These are phyloP conservation scores for Golubevia pallescens DNA, from an alignment of 1,284 basidiomycete species.

Conservation along the genomic window DNA sequence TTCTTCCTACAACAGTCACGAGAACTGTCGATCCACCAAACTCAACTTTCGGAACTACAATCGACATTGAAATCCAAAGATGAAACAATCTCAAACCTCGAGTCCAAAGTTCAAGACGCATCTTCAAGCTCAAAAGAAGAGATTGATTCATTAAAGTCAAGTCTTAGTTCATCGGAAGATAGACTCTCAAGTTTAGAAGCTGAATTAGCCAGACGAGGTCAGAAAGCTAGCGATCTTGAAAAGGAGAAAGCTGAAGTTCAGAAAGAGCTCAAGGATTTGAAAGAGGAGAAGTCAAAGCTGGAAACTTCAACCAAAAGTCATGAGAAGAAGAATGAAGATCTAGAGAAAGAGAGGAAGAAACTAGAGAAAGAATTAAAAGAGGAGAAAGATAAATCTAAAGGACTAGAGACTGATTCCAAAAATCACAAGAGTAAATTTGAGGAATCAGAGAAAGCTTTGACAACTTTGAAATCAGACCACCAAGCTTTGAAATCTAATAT, in stretches of 20 bases:
- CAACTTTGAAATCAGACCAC: conserved; percentile 8
- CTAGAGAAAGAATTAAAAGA: neutral
- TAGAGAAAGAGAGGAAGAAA: neutral
- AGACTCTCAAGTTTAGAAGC: conserved; percentile 13
- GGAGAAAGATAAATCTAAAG: neutral
- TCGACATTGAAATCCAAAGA: too few species aligned
- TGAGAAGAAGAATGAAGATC: conserved; percentile 1
- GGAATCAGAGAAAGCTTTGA: conserved; percentile 12
- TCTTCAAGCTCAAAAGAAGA: too few species aligned
- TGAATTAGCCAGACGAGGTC: conserved; percentile 15
- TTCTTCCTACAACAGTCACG: too few species aligned
- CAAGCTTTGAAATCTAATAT: conserved; percentile 12
- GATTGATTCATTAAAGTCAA: too few species aligned
- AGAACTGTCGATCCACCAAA: too few species aligned
- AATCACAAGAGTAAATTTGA: neutral
- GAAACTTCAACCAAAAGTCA: neutral
- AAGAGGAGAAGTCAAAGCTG: conserved; percentile 7
- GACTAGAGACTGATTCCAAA: too few species aligned
- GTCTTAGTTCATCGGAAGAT: too few species aligned
- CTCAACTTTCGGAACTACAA: too few species aligned
- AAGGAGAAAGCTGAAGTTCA: conserved; percentile 5
- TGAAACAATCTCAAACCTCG: too few species aligned
- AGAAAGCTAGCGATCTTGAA: conserved; percentile 15
- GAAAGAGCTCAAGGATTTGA: conserved; percentile 14
- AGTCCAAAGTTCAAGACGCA: too few species aligned